phyloP scores from a whole-genome alignment of 148 eudicot species.

The Persicaria maculosa region DNA sequence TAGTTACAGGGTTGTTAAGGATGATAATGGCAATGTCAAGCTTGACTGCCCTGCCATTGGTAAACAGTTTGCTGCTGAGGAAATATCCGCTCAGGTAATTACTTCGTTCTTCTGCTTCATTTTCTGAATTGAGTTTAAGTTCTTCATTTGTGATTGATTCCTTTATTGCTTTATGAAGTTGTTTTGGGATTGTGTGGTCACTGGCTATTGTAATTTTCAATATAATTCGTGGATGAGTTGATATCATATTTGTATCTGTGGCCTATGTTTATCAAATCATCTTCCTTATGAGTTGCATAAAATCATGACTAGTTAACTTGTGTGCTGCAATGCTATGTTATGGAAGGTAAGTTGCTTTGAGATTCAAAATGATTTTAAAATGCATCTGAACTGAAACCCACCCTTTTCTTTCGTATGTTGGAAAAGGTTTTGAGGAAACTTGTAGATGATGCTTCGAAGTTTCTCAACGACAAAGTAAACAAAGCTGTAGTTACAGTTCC shows the following conservation, averaged over 20 bases:
- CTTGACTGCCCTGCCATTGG: too few relatives aligned
- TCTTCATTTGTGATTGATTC: background rate
- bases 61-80: constrained; percentile 17
- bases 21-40: constrained; percentile 10
- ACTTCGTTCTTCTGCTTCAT: background rate
- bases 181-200: background rate
- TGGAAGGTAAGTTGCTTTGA: too few relatives aligned
- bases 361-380: too few relatives aligned
- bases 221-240: too few relatives aligned
- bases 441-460: background rate
- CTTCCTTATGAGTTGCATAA: too few relatives aligned
- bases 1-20: constrained; percentile 24
- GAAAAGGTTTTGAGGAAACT: background rate
- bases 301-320: too few relatives aligned
- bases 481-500: constrained; percentile 3
- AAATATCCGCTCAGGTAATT: constrained; percentile 32
- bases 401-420: constrained; percentile 2
- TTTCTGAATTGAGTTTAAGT: background rate
- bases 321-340: too few relatives aligned
- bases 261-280: too few relatives aligned
- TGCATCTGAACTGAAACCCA: too few relatives aligned
- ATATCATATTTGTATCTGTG: too few relatives aligned
- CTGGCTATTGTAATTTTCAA: background rate
- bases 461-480: background rate
- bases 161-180: background rate